These are phyloP conservation scores for Phytopythium cucurbitacearum DNA, from an alignment of 352 stramenopile genomes.

Conservation along the genomic window DNA sequence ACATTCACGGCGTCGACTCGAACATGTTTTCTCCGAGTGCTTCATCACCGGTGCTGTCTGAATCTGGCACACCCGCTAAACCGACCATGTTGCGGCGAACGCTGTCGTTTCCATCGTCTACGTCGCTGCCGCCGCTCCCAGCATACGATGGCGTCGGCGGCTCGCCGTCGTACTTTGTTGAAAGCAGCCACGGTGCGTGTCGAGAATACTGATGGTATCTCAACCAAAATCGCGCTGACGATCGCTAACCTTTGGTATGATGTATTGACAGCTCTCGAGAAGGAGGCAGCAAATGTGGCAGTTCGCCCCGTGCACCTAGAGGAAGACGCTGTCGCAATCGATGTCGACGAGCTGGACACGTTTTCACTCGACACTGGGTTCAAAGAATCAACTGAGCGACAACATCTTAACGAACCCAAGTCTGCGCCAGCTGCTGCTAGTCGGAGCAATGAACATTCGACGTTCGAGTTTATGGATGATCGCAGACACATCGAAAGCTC, in stretches of 20 bases:
- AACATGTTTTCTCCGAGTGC: neutral
- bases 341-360: slow-evolving; percentile 15
- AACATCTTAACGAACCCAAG: neutral
- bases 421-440: neutral
- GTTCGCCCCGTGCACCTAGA: slow-evolving; percentile 3
- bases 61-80: neutral
- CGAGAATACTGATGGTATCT: neutral
- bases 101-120: slow-evolving; percentile 6
- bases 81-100: neutral
- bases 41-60: neutral
- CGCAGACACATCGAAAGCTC: neutral
- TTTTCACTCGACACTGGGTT: slow-evolving; percentile 23
- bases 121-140: slow-evolving; percentile 59
- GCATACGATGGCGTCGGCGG: slow-evolving; percentile 77
- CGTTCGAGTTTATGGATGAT: neutral
- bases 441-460: neutral
- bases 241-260: too few species aligned
- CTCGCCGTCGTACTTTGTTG: slow-evolving; percentile 76
- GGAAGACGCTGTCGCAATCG: neutral
- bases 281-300: neutral
- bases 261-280: too few species aligned
- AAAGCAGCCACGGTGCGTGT: slow-evolving; percentile 32
- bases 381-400: neutral
- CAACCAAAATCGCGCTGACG: neutral
- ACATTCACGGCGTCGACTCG: slow-evolving; percentile 1